phyloP scores from a whole-genome alignment of 2,329 filamentous ascomycete species.

The Ascochyta pisi region DNA sequence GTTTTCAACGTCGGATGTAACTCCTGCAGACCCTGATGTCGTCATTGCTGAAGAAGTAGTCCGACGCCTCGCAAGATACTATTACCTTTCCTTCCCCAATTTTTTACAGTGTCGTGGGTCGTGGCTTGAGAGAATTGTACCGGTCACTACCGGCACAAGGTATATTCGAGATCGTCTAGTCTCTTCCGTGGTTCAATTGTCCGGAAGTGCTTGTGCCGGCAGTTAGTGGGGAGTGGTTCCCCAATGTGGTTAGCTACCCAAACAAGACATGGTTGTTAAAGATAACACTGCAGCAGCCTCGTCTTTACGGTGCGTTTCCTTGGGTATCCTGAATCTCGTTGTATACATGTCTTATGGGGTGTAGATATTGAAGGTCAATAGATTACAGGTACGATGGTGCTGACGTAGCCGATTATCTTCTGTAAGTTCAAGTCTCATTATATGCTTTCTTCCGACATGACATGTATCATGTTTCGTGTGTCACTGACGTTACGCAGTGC shows the following conservation, averaged over 20 bases:
- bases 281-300: neutral
- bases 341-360: neutral
- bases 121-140: neutral
- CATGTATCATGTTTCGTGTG: neutral
- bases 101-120: constrained; percentile 1
- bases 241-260: neutral
- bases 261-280: neutral
- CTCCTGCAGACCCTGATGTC: neutral
- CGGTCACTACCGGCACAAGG: neutral
- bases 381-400: neutral
- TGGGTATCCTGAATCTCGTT: neutral
- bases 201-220: constrained; percentile 2
- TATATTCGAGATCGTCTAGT: neutral
- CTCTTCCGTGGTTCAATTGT: neutral
- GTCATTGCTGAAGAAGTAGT: neutral
- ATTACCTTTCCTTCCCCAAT: neutral
- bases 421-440: neutral
- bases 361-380: neutral
- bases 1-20: neutral
- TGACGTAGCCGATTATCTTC: neutral
- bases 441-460: neutral
- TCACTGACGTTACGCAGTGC: neutral
- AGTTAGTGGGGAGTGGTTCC: neutral
- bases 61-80: neutral
- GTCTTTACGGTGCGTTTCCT: neutral